phyloP scores from a whole-genome alignment of 139 green algal species.

The Axilococcus clingmanii region DNA sequence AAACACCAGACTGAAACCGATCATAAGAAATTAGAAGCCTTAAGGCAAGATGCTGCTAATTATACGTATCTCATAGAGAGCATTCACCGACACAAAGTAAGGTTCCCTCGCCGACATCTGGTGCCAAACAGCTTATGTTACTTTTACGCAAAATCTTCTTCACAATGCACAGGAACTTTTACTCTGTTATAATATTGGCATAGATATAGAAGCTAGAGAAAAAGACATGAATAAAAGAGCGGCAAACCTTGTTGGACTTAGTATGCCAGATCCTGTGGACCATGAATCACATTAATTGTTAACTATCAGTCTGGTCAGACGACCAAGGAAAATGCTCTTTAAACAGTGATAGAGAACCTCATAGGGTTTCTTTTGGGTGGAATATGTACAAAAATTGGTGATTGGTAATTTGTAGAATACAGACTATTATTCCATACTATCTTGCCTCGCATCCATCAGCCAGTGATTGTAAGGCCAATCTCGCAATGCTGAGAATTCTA shows the following conservation, averaged over 20 bases:
- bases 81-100: constrained; percentile 27
- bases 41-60: constrained; percentile 26
- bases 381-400: no score
- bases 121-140: background rate
- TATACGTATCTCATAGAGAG: constrained; percentile 27
- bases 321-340: no score
- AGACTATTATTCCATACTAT: no score
- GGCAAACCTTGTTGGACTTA: constrained; percentile 27
- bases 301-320: no score
- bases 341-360: no score
- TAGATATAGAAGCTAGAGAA: constrained; percentile 25
- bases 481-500: no score
- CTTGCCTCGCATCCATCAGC: no score
- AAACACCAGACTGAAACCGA: background rate
- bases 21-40: background rate
- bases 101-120: background rate
- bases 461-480: no score
- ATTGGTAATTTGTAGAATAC: no score
- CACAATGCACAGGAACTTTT: constrained; percentile 31
- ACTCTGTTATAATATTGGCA: constrained; percentile 47
- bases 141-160: background rate
- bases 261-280: constrained; percentile 14
- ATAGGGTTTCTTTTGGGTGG: no score
- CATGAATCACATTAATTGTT: no score
- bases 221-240: constrained; percentile 21